Evolutionary conservation across 352 stramenopile species (phyloP).

Genomic region (Hyaloperonospora arabidopsidis): DNA sequence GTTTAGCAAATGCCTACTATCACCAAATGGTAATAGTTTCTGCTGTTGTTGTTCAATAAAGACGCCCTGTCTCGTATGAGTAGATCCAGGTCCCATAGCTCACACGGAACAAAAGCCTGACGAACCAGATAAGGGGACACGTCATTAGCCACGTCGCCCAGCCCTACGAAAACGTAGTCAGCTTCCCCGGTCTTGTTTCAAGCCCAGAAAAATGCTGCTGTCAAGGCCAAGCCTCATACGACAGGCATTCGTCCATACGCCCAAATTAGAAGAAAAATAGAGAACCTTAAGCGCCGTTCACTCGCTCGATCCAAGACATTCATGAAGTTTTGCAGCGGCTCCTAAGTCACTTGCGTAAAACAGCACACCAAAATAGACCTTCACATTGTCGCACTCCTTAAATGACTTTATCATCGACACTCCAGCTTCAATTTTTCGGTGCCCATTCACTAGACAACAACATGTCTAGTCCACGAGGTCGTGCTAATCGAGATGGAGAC

Average conservation of each 20-base stretch:
- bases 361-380: constrained; percentile 4
- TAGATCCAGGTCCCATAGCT: constrained; percentile 1
- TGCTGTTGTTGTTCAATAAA: constrained; percentile 11
- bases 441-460: constrained; percentile 27
- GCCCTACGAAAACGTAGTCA: no score
- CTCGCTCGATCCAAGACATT: constrained; percentile 21
- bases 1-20: constrained; percentile 1
- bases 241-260: constrained; percentile 16
- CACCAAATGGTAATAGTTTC: neutral
- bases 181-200: neutral
- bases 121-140: constrained; percentile 7
- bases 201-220: constrained; percentile 12
- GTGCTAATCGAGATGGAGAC: constrained; percentile 5
- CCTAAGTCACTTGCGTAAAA: constrained; percentile 9
- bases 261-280: constrained; percentile 17
- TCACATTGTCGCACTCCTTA: constrained; percentile 17
- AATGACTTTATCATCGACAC: constrained; percentile 31
- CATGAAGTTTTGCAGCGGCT: constrained; percentile 28
- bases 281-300: constrained; percentile 27
- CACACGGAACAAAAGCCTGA: neutral
- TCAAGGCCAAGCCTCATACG: constrained; percentile 4
- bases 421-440: constrained; percentile 24
- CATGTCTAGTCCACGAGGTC: constrained; percentile 12
- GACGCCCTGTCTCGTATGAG: constrained; percentile 10
- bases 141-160: no score